Evolutionary conservation across 2,329 filamentous ascomycete species (phyloP), one percentile per base, ranked within the genome.

Genomic region (Triangularia verruculosa): DNA sequence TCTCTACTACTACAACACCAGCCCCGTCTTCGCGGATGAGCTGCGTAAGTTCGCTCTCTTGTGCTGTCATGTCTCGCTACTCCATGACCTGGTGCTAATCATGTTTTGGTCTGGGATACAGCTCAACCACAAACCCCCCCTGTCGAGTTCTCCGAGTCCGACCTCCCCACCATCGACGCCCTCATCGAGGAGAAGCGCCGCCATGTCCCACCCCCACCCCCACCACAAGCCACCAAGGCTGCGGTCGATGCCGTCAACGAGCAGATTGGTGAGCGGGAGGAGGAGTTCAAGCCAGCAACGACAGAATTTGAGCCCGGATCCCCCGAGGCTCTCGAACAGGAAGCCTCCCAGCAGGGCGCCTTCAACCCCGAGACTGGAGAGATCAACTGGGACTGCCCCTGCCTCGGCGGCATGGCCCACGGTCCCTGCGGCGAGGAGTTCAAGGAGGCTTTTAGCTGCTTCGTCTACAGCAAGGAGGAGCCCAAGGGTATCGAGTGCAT

Each of bases 341-440:
- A 97, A 77, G 93, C 92, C 5, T 85, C 81, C 66, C 88, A 94
- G 74, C 88, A 98, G 78, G 95, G 92, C 62, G 95, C 95, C 0
- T 99, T 98, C 81, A 96, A 99, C 78, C 93, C 93, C 2, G 95
- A 98, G 81, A 99, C 95, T 9, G 95, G 95, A 70, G 95, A 99
- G 84, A 99, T 99, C 79, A 99, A 99, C 83, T 99, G 95, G 95
- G 95, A 98, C 76, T 99, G 95, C 78, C 95, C 95, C 15, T 99
- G 95, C 76, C 81, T 99, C 32, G 95, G 95, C 57, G 95, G 95
- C 60, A 99, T 99, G 95, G 95, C 95, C 7, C 80, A 97, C 74
- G 95, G 95, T 0, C 95, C 95, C 61, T 99, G 95, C 75, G 95
- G 95, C 56, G 92, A 96, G 75, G 89, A 98, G 73, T 99, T 99